Percentiles rank a stretch among this genome's conserved stretches.
These are phyloP conservation scores for Stygiomarasmius scandens DNA, from an alignment of 1,284 basidiomycete species.

Conservation along the genomic window DNA sequence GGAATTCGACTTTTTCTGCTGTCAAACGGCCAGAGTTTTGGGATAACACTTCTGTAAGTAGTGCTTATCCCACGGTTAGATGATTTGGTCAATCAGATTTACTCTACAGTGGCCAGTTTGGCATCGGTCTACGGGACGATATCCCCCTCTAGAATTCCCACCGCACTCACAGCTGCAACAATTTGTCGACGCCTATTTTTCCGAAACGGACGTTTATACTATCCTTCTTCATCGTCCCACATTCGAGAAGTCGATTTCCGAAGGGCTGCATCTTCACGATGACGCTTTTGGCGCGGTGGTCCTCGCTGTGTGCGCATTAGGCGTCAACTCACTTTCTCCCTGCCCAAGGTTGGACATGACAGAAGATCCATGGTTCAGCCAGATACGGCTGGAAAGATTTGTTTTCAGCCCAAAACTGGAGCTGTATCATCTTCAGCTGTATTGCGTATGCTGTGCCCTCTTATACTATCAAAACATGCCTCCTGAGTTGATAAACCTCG, in stretches of 20 bases:
- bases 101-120: neutral
- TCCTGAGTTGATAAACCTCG: neutral
- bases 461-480: neutral
- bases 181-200: slow-evolving; percentile 67
- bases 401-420: slow-evolving; percentile 58
- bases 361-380: no score
- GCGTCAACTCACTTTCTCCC: slow-evolving; percentile 52
- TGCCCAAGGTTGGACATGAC: slow-evolving; percentile 51
- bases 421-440: slow-evolving; percentile 64
- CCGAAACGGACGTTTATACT: slow-evolving; percentile 57
- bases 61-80: neutral
- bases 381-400: slow-evolving; percentile 28
- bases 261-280: slow-evolving; percentile 62
- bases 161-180: slow-evolving; percentile 43
- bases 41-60: neutral
- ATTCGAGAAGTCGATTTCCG: slow-evolving; percentile 63
- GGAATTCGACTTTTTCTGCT: neutral
- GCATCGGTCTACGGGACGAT: neutral
- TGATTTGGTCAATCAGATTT: slow-evolving; percentile 47
- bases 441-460: slow-evolving; percentile 31
- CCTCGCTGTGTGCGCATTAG: slow-evolving; percentile 78
- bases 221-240: slow-evolving; percentile 80
- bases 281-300: slow-evolving; percentile 69
- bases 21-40: neutral
- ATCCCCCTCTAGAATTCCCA: slow-evolving; percentile 49